phyloP scores from a whole-genome alignment of 176 grass and related monocot genomes.

The Phyllostachys edulis region DNA sequence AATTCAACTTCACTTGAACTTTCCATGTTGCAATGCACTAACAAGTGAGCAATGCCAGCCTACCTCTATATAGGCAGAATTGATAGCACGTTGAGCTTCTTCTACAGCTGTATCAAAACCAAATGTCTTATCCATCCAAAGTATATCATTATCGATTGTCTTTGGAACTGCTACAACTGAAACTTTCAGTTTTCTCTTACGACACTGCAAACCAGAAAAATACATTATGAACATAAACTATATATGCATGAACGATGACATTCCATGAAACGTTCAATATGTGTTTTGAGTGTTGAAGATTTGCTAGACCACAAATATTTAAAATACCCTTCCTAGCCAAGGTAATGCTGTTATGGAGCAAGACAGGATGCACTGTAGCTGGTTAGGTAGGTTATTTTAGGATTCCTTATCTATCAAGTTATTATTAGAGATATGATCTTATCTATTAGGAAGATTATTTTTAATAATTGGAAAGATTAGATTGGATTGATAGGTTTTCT shows the following conservation, averaged over 20 bases:
- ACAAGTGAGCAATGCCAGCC: not conserved
- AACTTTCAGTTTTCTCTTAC: conserved; percentile 92
- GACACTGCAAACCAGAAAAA: conserved; percentile 61
- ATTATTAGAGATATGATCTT: too few species aligned
- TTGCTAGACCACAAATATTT: not conserved
- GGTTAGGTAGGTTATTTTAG: too few species aligned
- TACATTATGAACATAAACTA: not conserved
- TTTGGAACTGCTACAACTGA: conserved; percentile 88
- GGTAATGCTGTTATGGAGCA: too few species aligned
- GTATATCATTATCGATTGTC: conserved; percentile 99
- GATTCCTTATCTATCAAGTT: too few species aligned
- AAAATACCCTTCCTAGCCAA: not conserved
- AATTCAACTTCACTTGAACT: conserved; percentile 20
- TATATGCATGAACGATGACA: conserved; percentile 12
- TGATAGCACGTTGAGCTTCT: conserved; percentile 92
- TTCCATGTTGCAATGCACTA: conserved; percentile 11
- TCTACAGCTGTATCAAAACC: conserved; percentile 98
- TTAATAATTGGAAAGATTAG: too few species aligned
- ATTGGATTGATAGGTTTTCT: too few species aligned
- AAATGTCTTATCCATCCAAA: conserved; percentile 96
- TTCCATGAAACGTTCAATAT: not conserved
- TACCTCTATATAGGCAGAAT: conserved; percentile 98
- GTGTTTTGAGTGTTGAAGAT: conserved; percentile 3
- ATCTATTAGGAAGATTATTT: too few species aligned
- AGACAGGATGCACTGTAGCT: too few species aligned